Percentiles rank a stretch among this genome's conserved stretches.
Conservation (phyloP, 2,329 filamentous ascomycete genomes). For the Stachybotrys echinatus region DNA sequence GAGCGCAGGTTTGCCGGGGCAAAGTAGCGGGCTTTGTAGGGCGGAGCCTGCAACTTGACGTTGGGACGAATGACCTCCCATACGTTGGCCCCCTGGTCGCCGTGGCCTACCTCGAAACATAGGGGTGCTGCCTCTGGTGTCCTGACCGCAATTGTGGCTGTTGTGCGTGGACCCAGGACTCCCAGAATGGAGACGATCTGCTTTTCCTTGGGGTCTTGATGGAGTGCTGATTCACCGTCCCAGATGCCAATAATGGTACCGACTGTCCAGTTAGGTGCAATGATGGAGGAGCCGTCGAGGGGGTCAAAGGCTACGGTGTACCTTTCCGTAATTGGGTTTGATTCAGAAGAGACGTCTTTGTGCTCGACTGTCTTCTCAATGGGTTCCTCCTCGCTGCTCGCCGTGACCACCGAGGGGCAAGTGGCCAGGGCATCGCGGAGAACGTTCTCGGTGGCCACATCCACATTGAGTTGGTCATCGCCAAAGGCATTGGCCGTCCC, state of each 20-base stretch:
- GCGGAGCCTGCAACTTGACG: conserved; percentile 30
- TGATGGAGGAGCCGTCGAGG: conserved; percentile 58
- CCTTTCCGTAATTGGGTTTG: conserved; percentile 23
- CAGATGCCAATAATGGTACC: conserved; percentile 57
- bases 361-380: conserved; percentile 33
- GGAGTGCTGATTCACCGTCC: conserved; percentile 41
- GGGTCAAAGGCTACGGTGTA: conserved; percentile 61
- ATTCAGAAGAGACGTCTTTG: neutral
- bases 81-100: conserved; percentile 12
- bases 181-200: conserved; percentile 48
- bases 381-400: conserved; percentile 58
- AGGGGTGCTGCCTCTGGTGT: conserved; percentile 28
- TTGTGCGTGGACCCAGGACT: conserved; percentile 50
- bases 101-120: conserved; percentile 49
- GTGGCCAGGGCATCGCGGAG: conserved; percentile 37
- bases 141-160: conserved; percentile 49
- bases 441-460: conserved; percentile 44
- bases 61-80: conserved; percentile 34
- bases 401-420: conserved; percentile 41
- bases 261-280: conserved; percentile 52
- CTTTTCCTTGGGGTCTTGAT: conserved; percentile 26
- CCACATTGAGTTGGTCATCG: conserved; percentile 55
- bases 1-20: conserved; percentile 57
- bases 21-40: conserved; percentile 51
- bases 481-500: conserved; percentile 53